Evolutionary conservation across 148 eudicot genomes (phyloP).

Genomic region (Linanthus parryae): DNA sequence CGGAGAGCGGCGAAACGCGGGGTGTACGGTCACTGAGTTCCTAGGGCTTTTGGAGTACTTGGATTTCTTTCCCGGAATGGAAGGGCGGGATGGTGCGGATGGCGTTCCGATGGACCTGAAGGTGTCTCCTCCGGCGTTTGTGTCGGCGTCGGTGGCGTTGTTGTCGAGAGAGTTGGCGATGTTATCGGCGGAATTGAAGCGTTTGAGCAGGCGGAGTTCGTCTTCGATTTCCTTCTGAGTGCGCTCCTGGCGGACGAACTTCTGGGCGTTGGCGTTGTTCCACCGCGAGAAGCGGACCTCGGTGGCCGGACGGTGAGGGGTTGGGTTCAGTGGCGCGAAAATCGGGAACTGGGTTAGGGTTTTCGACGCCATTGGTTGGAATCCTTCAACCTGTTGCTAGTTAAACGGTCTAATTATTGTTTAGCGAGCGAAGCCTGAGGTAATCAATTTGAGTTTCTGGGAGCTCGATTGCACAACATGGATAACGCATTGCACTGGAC

Average conservation of each 20-base stretch:
- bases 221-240: slow-evolving; percentile 59
- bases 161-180: slow-evolving; percentile 31
- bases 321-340: slow-evolving; percentile 42
- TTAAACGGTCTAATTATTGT: no score
- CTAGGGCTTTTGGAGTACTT: slow-evolving; percentile 51
- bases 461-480: no score
- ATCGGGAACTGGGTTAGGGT: slow-evolving; percentile 40
- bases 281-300: slow-evolving; percentile 80
- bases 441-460: no score
- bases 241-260: slow-evolving; percentile 41
- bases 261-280: slow-evolving; percentile 86
- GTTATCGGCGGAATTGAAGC: slow-evolving; percentile 52
- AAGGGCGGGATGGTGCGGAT: slow-evolving; percentile 58
- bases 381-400: no score
- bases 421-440: no score
- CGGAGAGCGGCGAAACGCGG: slow-evolving; percentile 43
- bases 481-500: no score
- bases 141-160: slow-evolving; percentile 11
- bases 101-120: slow-evolving; percentile 65
- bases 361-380: slow-evolving; percentile 52
- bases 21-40: slow-evolving; percentile 28
- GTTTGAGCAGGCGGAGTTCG: slow-evolving; percentile 58
- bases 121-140: slow-evolving; percentile 1
- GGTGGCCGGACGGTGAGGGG: slow-evolving; percentile 34
- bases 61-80: slow-evolving; percentile 60